Percentiles rank a stretch among this genome's conserved stretches.
Conservation (phyloP, 768 basidiomycete species). For the Porpolomopsis calyptriformis region DNA sequence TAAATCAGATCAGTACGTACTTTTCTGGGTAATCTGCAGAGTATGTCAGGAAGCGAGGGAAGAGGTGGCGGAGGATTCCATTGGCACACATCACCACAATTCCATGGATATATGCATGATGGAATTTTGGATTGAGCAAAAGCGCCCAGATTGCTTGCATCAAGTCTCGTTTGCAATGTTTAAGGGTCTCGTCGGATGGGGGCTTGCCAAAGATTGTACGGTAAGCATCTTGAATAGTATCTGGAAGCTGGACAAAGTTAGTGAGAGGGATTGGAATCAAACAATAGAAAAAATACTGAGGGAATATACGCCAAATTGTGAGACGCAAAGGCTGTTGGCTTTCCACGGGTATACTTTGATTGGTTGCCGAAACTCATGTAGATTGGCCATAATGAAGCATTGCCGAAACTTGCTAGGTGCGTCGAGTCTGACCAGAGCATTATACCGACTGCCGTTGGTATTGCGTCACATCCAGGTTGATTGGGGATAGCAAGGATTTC, state of each 20-base stretch:
- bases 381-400: slow-evolving; percentile 23
- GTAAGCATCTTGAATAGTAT: slow-evolving; percentile 8
- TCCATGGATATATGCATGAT: slow-evolving; percentile 17
- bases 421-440: slow-evolving; percentile 24
- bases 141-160: slow-evolving; percentile 19
- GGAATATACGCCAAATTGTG: slow-evolving; percentile 26
- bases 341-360: slow-evolving; percentile 23
- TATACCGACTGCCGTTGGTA: slow-evolving; percentile 10
- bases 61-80: slow-evolving; percentile 16
- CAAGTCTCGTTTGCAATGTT: slow-evolving; percentile 18
- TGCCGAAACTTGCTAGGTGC: slow-evolving; percentile 20
- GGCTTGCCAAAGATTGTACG: slow-evolving; percentile 1
- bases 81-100: slow-evolving; percentile 16
- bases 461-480: slow-evolving; percentile 12
- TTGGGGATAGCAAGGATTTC: slow-evolving; percentile 2
- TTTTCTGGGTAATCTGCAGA: slow-evolving; percentile 20
- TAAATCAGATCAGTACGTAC: not conserved
- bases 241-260: slow-evolving; percentile 8
- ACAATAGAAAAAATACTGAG: slow-evolving; percentile 7
- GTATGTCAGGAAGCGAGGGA: slow-evolving; percentile 20
- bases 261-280: not conserved
- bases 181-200: slow-evolving; percentile 2
- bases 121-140: slow-evolving; percentile 17
- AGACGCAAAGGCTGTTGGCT: slow-evolving; percentile 13
- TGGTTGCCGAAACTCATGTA: slow-evolving; percentile 25